Conservation (phyloP, 805 yeast species). For the Candida germanica region DNA sequence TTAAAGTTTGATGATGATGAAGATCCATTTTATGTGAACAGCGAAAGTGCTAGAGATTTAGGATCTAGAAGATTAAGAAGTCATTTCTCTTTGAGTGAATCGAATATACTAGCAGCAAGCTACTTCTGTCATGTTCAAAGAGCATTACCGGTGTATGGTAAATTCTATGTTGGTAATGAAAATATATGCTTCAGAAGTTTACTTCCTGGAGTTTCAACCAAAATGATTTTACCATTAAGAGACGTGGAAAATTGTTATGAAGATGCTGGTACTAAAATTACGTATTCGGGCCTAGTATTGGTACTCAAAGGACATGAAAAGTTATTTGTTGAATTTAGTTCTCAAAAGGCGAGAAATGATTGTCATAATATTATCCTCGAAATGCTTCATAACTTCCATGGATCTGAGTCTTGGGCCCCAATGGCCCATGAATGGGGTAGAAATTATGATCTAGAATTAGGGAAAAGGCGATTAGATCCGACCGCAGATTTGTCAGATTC, state of each 20-base stretch:
- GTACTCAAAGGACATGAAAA: constrained; percentile 75
- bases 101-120: constrained; percentile 56
- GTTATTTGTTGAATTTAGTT: constrained; percentile 72
- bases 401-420: constrained; percentile 21
- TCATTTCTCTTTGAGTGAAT: constrained; percentile 61
- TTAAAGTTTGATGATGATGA: constrained; percentile 31
- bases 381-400: constrained; percentile 43
- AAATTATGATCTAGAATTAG: constrained; percentile 17
- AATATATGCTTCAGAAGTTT: constrained; percentile 79
- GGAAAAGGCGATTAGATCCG: constrained; percentile 12
- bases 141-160: constrained; percentile 79
- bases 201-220: constrained; percentile 71
- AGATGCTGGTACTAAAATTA: constrained; percentile 66
- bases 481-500: constrained; percentile 4
- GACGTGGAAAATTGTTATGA: constrained; percentile 70
- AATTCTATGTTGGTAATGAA: constrained; percentile 65
- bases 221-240: constrained; percentile 74
- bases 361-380: constrained; percentile 54
- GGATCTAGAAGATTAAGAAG: constrained; percentile 59
- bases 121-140: constrained; percentile 69
- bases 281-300: constrained; percentile 67
- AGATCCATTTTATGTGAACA: constrained; percentile 49
- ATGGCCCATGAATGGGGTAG: constrained; percentile 24
- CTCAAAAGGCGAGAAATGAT: constrained; percentile 65
- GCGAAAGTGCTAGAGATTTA: constrained; percentile 38